Base-by-base conservation (phyloP, 441 rosid species). In the Corymbia calophylla region DNA sequence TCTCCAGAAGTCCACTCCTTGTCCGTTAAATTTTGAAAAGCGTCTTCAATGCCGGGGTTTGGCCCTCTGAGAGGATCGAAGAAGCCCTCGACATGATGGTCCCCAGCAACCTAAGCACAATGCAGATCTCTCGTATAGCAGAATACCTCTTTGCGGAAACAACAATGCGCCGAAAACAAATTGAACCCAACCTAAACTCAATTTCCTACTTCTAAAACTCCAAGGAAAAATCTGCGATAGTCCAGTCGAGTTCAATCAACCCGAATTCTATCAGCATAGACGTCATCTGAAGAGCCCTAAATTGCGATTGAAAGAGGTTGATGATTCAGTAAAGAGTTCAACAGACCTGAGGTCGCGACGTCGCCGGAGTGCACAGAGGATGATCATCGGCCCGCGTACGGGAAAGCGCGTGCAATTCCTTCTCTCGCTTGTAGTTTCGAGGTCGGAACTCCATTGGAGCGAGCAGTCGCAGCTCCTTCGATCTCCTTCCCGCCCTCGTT, bases 21-120 rank as follows among this genome's bases (percentile, higher is more conserved):
- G 66, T 92, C 93, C 58, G 87, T 86, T 70, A 53, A 88, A 70
- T 92, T 92, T 86, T 92, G 93, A 47, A 47, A 89, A 81, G 90
- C 87, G 89, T 55, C 92, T 81, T 73, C 90, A 29, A 87, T 90
- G 88, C 91, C 90, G 53, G 92, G 25, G 54, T 73, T 90, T 14
- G 91, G 88, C 81, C 93, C 94, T 91, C 97, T 92, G 60, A 98
- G 88, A n/a, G 99, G 99, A 92, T 98, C 99, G 91, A 93, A 93
- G 93, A 98, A 96, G 88, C 93, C 95, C 90, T 90, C 89, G 51
- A 87, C 88, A 39, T 91, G 92, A 88, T 66, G 60, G 85, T 92
- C 91, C 70, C 58, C 90, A 56, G 84, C 85, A 73, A 84, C 93
- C 58, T 58, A 17, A 86, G 15, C 27, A 49, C 11, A 73, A 53